phyloP scores from a whole-genome alignment of 192 early-diverging fungal genomes.

The Coemansia guatemalensis region DNA sequence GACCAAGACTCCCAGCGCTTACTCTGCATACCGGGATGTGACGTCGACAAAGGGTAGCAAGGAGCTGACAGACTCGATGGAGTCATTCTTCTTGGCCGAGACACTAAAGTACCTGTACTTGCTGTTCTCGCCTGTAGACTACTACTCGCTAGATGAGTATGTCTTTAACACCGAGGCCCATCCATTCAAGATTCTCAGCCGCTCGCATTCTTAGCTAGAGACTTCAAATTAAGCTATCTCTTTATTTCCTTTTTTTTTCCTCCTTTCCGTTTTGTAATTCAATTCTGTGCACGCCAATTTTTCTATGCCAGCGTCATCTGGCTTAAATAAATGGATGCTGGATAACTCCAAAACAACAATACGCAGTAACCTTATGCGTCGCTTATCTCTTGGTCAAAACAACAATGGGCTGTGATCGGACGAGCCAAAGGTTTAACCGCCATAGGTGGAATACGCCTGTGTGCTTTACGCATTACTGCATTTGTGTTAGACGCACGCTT shows the following conservation, averaged over 20 bases:
- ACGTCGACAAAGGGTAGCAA: slow-evolving; percentile 27
- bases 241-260: background rate
- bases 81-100: slow-evolving; percentile 73
- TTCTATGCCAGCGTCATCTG: background rate
- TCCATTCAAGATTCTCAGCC: slow-evolving; percentile 66
- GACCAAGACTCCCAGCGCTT: slow-evolving; percentile 65
- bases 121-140: slow-evolving; percentile 70
- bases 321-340: too few species aligned
- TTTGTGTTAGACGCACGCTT: too few species aligned
- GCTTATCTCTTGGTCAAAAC: too few species aligned
- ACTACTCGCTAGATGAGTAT: slow-evolving; percentile 77
- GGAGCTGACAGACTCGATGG: slow-evolving; percentile 49
- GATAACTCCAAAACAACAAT: too few species aligned
- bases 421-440: too few species aligned
- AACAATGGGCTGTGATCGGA: too few species aligned
- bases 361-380: too few species aligned
- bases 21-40: slow-evolving; percentile 57
- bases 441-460: too few species aligned
- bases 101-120: slow-evolving; percentile 94
- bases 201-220: background rate
- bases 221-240: background rate
- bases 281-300: background rate
- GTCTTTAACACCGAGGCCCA: slow-evolving; percentile 97
- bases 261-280: background rate
- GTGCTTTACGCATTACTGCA: too few species aligned